phyloP scores from a whole-genome alignment of 805 yeast species.

The Starmerella apicola region DNA sequence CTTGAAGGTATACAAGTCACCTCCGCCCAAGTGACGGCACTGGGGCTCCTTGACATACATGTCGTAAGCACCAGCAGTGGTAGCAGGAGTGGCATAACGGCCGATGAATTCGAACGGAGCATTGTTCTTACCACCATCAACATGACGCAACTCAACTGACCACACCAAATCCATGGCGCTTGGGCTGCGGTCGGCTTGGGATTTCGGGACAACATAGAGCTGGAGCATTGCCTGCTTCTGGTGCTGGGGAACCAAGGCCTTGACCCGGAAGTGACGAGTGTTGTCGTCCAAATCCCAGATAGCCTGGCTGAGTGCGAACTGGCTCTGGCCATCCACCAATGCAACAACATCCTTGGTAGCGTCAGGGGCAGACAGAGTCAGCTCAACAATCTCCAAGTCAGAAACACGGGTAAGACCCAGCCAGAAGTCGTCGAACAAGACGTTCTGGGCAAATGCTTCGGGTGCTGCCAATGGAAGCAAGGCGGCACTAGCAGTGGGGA shows the following conservation, averaged over 20 bases:
- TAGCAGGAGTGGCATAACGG: constrained; percentile 50
- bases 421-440: constrained; percentile 57
- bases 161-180: constrained; percentile 52
- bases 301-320: constrained; percentile 59
- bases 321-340: constrained; percentile 30
- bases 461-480: constrained; percentile 82
- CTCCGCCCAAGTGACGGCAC: constrained; percentile 42
- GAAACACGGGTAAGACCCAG: constrained; percentile 60
- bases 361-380: constrained; percentile 56
- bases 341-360: constrained; percentile 55
- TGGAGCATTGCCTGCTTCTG: constrained; percentile 58
- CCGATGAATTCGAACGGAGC: constrained; percentile 57
- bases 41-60: constrained; percentile 80
- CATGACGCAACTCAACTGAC: constrained; percentile 63
- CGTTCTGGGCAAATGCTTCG: constrained; percentile 49
- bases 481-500: constrained; percentile 64
- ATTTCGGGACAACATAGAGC: constrained; percentile 37
- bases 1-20: constrained; percentile 53
- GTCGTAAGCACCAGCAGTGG: constrained; percentile 53
- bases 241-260: constrained; percentile 67
- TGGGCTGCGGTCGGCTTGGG: constrained; percentile 6
- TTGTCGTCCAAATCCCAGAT: constrained; percentile 45
- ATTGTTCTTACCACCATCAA: constrained; percentile 37
- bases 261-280: constrained; percentile 58
- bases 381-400: constrained; percentile 69